A percentile compares a stretch with the other conserved stretches of the same genome.
Conservation (phyloP, 768 basidiomycete species). For the Tylopilus intermedius region DNA sequence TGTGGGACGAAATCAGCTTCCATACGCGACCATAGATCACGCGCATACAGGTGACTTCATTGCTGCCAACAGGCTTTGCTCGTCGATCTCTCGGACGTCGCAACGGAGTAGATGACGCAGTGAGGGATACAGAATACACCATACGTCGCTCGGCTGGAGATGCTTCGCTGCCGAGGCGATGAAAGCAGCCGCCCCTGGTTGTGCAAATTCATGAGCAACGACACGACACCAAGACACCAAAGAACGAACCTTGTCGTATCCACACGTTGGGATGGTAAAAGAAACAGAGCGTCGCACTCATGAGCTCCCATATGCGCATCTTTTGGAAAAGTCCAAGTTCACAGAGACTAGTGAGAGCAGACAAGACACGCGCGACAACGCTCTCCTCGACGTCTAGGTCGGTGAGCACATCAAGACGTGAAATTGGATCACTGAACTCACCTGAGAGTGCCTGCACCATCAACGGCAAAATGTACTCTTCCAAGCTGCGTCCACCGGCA, state of each 20-base stretch:
- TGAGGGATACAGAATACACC: conserved; percentile 96
- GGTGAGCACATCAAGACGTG: conserved; percentile 4
- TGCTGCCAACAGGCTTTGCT: conserved; percentile 65
- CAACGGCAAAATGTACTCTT: conserved; percentile 94
- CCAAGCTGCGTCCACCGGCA: conserved; percentile 84
- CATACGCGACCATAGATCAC: not conserved
- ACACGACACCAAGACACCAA: not conserved
- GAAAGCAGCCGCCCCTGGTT: conserved; percentile 76
- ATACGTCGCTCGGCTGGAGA: conserved; percentile 82
- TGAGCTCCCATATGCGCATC: conserved; percentile 95
- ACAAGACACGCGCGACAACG: conserved; percentile 87
- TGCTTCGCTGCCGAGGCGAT: conserved; percentile 81
- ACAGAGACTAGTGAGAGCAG: conserved; percentile 80
- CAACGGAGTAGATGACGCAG: conserved; percentile 80
- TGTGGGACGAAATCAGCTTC: conserved; percentile 17
- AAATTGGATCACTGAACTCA: conserved; percentile 29
- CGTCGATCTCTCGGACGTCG: conserved; percentile 73
- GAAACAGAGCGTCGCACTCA: conserved; percentile 83
- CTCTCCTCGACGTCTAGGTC: conserved; percentile 86
- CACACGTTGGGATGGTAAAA: conserved; percentile 93
- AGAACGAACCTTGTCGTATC: conserved; percentile 81
- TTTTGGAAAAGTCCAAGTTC: conserved; percentile 88
- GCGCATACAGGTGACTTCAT: conserved; percentile 72
- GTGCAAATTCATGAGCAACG: not conserved
- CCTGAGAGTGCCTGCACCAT: conserved; percentile 96